Percentiles rank a stretch among this genome's conserved stretches.
Conservation (phyloP, 768 basidiomycete genomes). For the Ramaria rubella region DNA sequence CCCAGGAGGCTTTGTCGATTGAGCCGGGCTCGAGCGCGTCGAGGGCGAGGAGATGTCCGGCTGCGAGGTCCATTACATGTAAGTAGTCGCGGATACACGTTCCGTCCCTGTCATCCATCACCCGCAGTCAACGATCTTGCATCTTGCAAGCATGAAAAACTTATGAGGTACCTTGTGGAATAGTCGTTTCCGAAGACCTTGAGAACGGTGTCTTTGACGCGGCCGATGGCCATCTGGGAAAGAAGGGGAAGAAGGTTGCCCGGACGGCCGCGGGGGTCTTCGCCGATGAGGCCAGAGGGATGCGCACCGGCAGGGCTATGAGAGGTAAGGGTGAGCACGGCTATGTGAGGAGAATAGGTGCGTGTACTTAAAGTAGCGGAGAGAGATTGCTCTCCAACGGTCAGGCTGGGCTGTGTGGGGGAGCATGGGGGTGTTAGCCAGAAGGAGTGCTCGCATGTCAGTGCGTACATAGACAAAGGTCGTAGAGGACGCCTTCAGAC, state of each 20-base stretch:
- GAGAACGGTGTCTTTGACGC: slow-evolving; percentile 53
- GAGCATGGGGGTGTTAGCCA: not conserved
- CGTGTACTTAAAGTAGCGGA: slow-evolving; percentile 93
- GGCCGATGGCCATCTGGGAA: slow-evolving; percentile 90
- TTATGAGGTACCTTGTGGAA: slow-evolving; percentile 87
- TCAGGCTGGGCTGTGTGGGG: slow-evolving; percentile 60
- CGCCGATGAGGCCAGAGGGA: slow-evolving; percentile 90
- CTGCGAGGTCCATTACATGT: slow-evolving; percentile 90
- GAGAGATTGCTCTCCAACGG: slow-evolving; percentile 74
- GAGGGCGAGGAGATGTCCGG: slow-evolving; percentile 86
- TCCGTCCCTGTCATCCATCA: slow-evolving; percentile 85
- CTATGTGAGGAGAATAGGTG: not conserved
- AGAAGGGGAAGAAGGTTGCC: slow-evolving; percentile 91
- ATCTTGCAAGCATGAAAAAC: slow-evolving; percentile 2
- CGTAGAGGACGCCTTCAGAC: slow-evolving; percentile 84
- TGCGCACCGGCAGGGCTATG: slow-evolving; percentile 94
- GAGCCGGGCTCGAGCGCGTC: slow-evolving; percentile 67
- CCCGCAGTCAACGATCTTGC: not conserved
- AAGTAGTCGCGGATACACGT: slow-evolving; percentile 97
- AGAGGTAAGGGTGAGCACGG: slow-evolving; percentile 7
- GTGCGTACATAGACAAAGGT: slow-evolving; percentile 68
- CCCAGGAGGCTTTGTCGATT: slow-evolving; percentile 6
- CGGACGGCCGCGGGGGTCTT: slow-evolving; percentile 93
- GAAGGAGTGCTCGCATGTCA: not conserved
- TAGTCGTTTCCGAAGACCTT: slow-evolving; percentile 97